Evolutionary conservation across 1,284 basidiomycete genomes (phyloP), one percentile per base, ranked within the genome.

Genomic region (Moniliophthora roreri): DNA sequence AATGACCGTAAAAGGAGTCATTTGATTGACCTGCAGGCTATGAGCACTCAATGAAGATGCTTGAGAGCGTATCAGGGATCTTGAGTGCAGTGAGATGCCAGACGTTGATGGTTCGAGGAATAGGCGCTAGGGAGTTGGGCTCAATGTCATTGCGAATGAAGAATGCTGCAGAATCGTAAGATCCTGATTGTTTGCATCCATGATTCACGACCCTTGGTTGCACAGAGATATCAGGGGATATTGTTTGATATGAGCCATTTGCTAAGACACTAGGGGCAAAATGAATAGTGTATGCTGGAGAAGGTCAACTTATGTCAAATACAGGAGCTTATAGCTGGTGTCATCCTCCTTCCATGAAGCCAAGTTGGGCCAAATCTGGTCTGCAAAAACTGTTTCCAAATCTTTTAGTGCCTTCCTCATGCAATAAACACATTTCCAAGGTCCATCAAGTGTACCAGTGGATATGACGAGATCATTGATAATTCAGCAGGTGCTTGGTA

Each of bases 31-130:
- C 85, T 1, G 78, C 75, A 13, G 85, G 82, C 74, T 85, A 93
- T 2, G 89, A 93, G 65, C 91, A 93, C 68, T 94, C 91, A 63
- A 94, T 87, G 63, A 93, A 93, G 52, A 93, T 78, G 20, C 80
- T 73, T 24, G 79, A 78, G 26, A 93, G 78, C 7, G 66, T 71
- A 32, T 78, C 69, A 2, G 86, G 83, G 56, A 91, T 81, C 64
- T 82, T 85, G 16, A 80, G 74, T 3, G 90, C 90, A 0, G 89
- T 88, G 16, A 71, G 76, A 26, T 77, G 78, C 91, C 91, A 93
- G 46, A 93, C 80, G 40, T 76, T 68, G 32, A 74, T 73, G 23
- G 82, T 91, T 37, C 69, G 77, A 1, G 85, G 85, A 6, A 72
- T 66, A 11, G 68, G 49, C 7, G 88, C 76, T 35, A 92, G 60